Evolutionary conservation across 352 stramenopile genomes (phyloP).

Genomic region (Phytophthora pinifolia): DNA sequence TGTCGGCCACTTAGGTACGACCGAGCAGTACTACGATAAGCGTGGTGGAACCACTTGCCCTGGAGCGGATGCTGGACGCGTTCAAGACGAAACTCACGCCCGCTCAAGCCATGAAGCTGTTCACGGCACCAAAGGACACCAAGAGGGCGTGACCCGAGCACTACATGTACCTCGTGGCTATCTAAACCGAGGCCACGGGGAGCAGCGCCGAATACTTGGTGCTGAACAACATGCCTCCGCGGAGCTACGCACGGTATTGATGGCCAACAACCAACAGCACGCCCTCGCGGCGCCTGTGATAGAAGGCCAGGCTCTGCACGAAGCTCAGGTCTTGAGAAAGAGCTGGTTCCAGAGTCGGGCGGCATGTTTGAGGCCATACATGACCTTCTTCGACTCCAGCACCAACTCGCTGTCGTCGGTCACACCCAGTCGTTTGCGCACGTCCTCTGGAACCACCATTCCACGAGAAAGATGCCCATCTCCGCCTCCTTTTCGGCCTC

Average conservation of each 20-base stretch:
- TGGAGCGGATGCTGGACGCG: no score
- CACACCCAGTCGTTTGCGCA: no score
- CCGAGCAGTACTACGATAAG: no score
- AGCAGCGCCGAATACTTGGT: no score
- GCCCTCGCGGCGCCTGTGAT: slow-evolving; percentile 2
- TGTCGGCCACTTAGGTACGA: no score
- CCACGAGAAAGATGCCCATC: slow-evolving; percentile 28
- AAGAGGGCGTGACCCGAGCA: slow-evolving; percentile 14
- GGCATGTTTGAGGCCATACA: slow-evolving; percentile 36
- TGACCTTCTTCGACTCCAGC: slow-evolving; percentile 18
- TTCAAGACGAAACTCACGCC: no score
- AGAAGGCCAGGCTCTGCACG: slow-evolving; percentile 18
- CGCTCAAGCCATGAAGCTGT: no score
- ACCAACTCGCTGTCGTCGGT: slow-evolving; percentile 7
- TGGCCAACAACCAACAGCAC: slow-evolving; percentile 17
- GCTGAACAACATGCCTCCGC: no score
- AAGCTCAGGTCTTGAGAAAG: slow-evolving; percentile 16
- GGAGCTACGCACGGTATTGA: no score
- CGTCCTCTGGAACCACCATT: neutral
- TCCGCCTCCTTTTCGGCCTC: slow-evolving; percentile 20
- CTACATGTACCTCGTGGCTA: no score
- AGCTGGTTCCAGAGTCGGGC: slow-evolving; percentile 30
- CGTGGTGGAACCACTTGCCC: no score
- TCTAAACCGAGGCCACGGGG: slow-evolving; percentile 17
- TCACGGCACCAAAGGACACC: slow-evolving; percentile 6